Percentiles rank a stretch among this genome's conserved stretches.
Evolutionary conservation across 2,329 filamentous ascomycete species (phyloP).

Genomic region (Penicillium nordicum): DNA sequence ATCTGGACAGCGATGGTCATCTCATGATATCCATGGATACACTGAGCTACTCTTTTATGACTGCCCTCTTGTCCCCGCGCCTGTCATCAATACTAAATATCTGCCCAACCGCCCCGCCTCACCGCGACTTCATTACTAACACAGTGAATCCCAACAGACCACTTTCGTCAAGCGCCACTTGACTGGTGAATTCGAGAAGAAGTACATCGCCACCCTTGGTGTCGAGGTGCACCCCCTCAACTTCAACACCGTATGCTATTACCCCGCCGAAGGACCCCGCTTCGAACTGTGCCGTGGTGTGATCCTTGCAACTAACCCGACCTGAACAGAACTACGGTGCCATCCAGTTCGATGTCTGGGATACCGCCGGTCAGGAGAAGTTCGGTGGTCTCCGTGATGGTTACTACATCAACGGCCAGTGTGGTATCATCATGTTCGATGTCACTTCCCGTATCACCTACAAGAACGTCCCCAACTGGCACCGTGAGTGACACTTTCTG

Average conservation of each 20-base stretch:
- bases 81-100: conserved; percentile 29
- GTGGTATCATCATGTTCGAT: conserved; percentile 99
- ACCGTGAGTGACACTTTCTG: conserved; percentile 67
- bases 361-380: conserved; percentile 98
- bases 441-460: conserved; percentile 99
- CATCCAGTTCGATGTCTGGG: conserved; percentile 99
- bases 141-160: conserved; percentile 59
- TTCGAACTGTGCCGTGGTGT: conserved; percentile 18
- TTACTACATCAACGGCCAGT: conserved; percentile 99
- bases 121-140: conserved; percentile 24
- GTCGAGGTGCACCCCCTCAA: conserved; percentile 98
- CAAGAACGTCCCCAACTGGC: conserved; percentile 99
- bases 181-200: conserved; percentile 99
- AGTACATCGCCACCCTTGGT: conserved; percentile 99
- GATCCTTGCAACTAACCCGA: conserved; percentile 26
- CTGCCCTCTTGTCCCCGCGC: conserved; percentile 21
- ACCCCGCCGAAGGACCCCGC: conserved; percentile 46
- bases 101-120: conserved; percentile 22
- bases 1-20: neutral
- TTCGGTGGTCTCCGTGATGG: conserved; percentile 98
- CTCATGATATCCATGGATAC: neutral
- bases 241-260: conserved; percentile 91
- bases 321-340: conserved; percentile 73
- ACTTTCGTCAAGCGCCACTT: conserved; percentile 99
- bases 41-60: neutral